Conservation (phyloP, 1,139 yeast species). For the Taphrina deformans region DNA sequence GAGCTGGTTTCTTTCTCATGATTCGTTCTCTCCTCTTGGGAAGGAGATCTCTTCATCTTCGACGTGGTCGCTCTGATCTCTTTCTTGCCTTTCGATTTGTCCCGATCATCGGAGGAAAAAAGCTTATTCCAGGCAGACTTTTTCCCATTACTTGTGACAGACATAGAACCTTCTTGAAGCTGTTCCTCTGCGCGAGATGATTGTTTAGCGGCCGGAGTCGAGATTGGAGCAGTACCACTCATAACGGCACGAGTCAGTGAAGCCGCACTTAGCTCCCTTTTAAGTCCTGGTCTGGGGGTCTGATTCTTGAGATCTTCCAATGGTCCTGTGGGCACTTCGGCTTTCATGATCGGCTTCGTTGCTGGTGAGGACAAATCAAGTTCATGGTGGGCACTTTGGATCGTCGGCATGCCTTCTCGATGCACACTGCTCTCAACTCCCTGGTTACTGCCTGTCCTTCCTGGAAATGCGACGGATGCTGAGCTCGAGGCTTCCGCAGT, state of each 20-base stretch:
- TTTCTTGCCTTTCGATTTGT: conserved; percentile 1
- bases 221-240: conserved; percentile 15
- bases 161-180: not conserved
- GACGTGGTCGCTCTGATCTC: not conserved
- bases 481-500: not conserved
- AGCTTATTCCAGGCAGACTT: conserved; percentile 29
- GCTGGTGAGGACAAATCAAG: not conserved
- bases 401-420: not conserved
- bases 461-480: not conserved
- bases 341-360: too few species aligned
- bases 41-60: conserved; percentile 4
- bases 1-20: conserved; percentile 14
- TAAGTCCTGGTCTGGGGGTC: conserved; percentile 12
- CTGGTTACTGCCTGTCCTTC: not conserved
- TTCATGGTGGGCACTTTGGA: not conserved
- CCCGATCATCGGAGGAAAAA: conserved; percentile 23
- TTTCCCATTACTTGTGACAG: not conserved
- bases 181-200: not conserved
- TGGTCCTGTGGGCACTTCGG: not conserved
- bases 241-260: conserved; percentile 32
- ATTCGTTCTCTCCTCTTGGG: conserved; percentile 4
- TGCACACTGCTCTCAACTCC: not conserved
- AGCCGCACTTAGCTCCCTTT: conserved; percentile 25
- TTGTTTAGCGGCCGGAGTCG: not conserved
- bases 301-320: not conserved